phyloP scores from a whole-genome alignment of 2,329 filamentous ascomycete genomes.

The Arthrobotrys sphaeroides region DNA sequence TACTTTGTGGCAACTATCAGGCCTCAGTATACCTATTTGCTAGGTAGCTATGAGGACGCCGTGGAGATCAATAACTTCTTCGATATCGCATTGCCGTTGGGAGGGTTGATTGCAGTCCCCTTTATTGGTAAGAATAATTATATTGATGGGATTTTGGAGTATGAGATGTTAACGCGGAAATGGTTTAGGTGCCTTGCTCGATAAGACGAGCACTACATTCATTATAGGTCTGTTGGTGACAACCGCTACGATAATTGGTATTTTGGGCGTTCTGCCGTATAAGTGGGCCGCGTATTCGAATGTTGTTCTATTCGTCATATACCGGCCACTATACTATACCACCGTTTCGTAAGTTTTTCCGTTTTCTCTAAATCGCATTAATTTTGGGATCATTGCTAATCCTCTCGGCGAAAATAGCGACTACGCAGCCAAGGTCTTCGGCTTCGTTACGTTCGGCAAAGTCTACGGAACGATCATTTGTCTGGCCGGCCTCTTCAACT shows the following conservation, averaged over 20 bases:
- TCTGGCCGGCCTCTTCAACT: slow-evolving; percentile 82
- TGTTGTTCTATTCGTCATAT: slow-evolving; percentile 80
- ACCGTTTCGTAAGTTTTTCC: slow-evolving; percentile 73
- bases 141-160: background rate
- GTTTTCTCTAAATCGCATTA: slow-evolving; percentile 55
- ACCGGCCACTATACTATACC: slow-evolving; percentile 90
- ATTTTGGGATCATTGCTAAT: slow-evolving; percentile 40
- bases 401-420: slow-evolving; percentile 65
- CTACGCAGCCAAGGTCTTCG: slow-evolving; percentile 90
- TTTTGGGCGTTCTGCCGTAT: slow-evolving; percentile 76
- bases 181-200: slow-evolving; percentile 72
- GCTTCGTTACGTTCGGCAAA: slow-evolving; percentile 88
- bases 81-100: slow-evolving; percentile 82
- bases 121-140: slow-evolving; percentile 68
- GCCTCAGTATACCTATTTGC: slow-evolving; percentile 80
- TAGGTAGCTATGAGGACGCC: slow-evolving; percentile 71
- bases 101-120: slow-evolving; percentile 83
- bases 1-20: slow-evolving; percentile 90
- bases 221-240: slow-evolving; percentile 76
- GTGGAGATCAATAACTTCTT: slow-evolving; percentile 82
- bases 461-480: slow-evolving; percentile 94
- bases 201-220: slow-evolving; percentile 76
- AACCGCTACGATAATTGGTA: slow-evolving; percentile 77
- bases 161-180: background rate
- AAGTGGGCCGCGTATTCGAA: slow-evolving; percentile 78